Conservation (phyloP, 2,329 filamentous ascomycete genomes). For the Fusarium chuoi region DNA sequence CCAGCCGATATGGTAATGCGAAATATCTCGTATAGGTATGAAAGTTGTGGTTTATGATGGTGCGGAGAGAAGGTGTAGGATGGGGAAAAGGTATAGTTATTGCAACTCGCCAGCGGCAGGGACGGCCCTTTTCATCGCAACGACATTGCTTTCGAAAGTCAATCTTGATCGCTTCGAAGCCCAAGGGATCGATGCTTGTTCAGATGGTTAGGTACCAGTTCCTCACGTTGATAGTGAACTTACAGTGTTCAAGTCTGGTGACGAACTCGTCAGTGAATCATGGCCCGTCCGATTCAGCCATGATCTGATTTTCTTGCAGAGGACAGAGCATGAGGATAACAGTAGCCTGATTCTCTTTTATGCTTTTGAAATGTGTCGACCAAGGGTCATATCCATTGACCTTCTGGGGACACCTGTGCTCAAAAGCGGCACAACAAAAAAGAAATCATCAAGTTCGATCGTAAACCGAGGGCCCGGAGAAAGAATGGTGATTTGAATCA, state of each 20-base stretch:
- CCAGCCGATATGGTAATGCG: constrained; percentile 15
- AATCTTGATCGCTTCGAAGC: background rate
- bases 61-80: constrained; percentile 43
- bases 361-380: background rate
- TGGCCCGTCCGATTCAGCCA: background rate
- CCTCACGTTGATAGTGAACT: background rate
- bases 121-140: background rate
- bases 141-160: background rate
- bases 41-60: constrained; percentile 40
- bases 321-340: background rate
- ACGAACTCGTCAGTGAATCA: background rate
- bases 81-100: constrained; percentile 44
- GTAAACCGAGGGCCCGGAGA: background rate
- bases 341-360: background rate
- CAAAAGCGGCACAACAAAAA: background rate
- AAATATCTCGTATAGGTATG: constrained; percentile 28
- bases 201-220: background rate
- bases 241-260: background rate
- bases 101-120: constrained; percentile 48
- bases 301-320: background rate
- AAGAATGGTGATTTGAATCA: background rate
- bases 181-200: background rate
- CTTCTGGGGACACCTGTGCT: background rate
- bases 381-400: background rate
- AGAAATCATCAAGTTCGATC: background rate